Evolutionary conservation across 139 green algal genomes (phyloP).

Genomic region (Ulvella scutata): DNA sequence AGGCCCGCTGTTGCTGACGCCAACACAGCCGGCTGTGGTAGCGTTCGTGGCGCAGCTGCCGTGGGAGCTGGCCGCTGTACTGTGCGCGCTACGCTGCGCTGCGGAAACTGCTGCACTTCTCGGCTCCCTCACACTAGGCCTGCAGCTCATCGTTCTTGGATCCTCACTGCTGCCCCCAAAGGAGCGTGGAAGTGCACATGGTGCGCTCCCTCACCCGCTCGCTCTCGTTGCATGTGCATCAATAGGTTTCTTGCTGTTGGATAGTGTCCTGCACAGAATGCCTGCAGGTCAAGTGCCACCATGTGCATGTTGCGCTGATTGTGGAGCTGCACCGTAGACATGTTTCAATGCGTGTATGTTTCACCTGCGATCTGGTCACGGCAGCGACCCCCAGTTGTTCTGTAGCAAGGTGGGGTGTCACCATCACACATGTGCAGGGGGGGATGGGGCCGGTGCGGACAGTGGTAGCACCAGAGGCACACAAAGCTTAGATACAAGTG

Average conservation of each 20-base stretch:
- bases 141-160: slow-evolving; percentile 14
- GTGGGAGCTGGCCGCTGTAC: slow-evolving; percentile 10
- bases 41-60: not conserved
- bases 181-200: no score
- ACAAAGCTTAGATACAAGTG: slow-evolving; percentile 3
- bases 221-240: no score
- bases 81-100: slow-evolving; percentile 5
- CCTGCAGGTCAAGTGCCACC: no score
- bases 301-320: no score
- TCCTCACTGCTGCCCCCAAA: slow-evolving; percentile 9
- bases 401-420: no score
- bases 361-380: no score
- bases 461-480: not conserved
- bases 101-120: slow-evolving; percentile 10
- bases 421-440: not conserved
- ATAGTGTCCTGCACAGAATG: no score
- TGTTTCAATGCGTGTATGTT: no score
- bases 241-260: no score
- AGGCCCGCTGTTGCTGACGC: not conserved
- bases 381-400: no score
- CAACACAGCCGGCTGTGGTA: not conserved
- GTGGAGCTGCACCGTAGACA: no score
- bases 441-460: not conserved
- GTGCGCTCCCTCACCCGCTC: no score
- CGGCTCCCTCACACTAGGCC: slow-evolving; percentile 6